Base-by-base conservation (phyloP, 805 yeast genomes). In the Ogataea paraovalis region DNA sequence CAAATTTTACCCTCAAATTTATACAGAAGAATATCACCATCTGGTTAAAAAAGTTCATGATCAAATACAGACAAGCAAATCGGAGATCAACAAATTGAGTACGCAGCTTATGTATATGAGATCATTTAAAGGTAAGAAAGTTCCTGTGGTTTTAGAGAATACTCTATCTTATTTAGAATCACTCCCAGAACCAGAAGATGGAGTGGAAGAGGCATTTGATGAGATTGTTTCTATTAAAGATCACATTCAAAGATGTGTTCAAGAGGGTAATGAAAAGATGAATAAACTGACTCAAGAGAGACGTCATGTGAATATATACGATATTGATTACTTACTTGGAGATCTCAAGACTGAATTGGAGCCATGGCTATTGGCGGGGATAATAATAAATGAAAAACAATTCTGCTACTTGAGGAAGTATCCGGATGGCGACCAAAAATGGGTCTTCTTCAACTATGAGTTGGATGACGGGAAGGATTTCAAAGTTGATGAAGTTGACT, bases 1-100 rank as follows among this genome's bases (percentile, higher is more conserved):
- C 20, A 44, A 45, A 18, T 64, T 71, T 40, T 72, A 71, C 45
- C 76, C 76, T 0, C 74, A 73, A 45, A 56, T 73, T 2, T 73
- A 66, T 49, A 57, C 72, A 0, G 44, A 56, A 13, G 65, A 66
- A 16, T 61, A 61, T 41, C 50, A 58, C 16, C 43, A 54, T 20
- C 33, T 61, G 8, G 50, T 64, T 10, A 48, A 49, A 3, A 54
- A 54, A 9, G 58, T 56, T 20, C 47, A 54, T 18, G 47, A 51
- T 9, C 22, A 59, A 6, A 21, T 55, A 8, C 39, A 36, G n/a
- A 49, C 50, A n/a, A 23, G 61, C 1, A 46, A 55, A 16, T 52
- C 53, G 3, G 44, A 52, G 32, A 46, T 46, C 39, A 46, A 42
- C 42, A 55, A 49, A 39, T 41, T 48, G 23, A 48, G 40, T 39